Conservation (phyloP, 2,329 filamentous ascomycete genomes). For the Aspergillus clavatus region DNA sequence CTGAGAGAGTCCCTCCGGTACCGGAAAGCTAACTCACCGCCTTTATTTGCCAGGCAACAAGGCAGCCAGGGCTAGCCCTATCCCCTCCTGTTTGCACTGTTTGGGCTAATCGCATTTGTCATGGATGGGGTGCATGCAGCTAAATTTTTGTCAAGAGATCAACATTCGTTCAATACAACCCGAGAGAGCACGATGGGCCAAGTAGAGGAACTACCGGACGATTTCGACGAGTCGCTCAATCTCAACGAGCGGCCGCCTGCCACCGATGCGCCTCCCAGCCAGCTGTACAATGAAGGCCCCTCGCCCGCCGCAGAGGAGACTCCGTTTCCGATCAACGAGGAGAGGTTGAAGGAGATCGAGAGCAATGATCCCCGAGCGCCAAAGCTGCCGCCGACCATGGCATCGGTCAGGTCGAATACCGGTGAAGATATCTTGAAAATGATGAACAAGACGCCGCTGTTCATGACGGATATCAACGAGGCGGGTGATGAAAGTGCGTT, state of each 20-base stretch:
- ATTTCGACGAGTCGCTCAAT: slow-evolving; percentile 45
- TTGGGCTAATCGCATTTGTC: slow-evolving; percentile 14
- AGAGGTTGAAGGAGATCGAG: slow-evolving; percentile 27
- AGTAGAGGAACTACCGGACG: slow-evolving; percentile 48
- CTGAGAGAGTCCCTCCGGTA: neutral
- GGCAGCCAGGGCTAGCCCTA: slow-evolving; percentile 11
- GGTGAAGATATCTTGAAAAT: slow-evolving; percentile 58
- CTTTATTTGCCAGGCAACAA: neutral
- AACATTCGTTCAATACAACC: slow-evolving; percentile 1
- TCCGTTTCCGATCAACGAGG: slow-evolving; percentile 39
- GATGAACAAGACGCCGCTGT: slow-evolving; percentile 72
- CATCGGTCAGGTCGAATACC: slow-evolving; percentile 52
- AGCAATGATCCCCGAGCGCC: slow-evolving; percentile 34
- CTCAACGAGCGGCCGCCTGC: slow-evolving; percentile 33
- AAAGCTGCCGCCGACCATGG: slow-evolving; percentile 55
- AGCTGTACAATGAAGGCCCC: slow-evolving; percentile 2
- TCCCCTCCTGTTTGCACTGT: slow-evolving; percentile 28
- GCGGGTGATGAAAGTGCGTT: slow-evolving; percentile 50
- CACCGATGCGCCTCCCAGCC: slow-evolving; percentile 6
- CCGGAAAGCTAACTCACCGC: neutral
- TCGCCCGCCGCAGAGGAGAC: slow-evolving; percentile 27
- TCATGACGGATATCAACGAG: slow-evolving; percentile 85
- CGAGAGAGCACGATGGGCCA: slow-evolving; percentile 45
- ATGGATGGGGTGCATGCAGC: neutral
- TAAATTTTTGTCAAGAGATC: neutral